These are phyloP conservation scores for Thamnidium elegans DNA, from an alignment of 192 early-diverging fungal species.

Conservation along the genomic window DNA sequence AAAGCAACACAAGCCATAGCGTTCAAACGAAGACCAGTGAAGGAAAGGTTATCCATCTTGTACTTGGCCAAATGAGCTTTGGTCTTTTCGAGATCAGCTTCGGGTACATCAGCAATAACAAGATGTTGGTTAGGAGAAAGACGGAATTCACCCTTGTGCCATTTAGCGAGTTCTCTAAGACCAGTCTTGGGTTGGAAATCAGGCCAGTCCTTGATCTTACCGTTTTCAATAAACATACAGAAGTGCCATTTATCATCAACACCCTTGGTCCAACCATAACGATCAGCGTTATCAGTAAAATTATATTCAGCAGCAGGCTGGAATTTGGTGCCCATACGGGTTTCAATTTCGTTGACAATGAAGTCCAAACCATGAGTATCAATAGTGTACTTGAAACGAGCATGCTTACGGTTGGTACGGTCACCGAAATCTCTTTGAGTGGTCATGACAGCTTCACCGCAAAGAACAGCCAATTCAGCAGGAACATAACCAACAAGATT, in stretches of 20 bases:
- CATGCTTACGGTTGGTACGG: constrained; percentile 97
- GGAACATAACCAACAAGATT: constrained; percentile 78
- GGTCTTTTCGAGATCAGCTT: constrained; percentile 67
- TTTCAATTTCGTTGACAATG: constrained; percentile 85
- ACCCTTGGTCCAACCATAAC: constrained; percentile 88
- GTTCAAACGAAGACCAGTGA: constrained; percentile 79
- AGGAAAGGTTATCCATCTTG: constrained; percentile 78
- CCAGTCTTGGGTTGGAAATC: constrained; percentile 72
- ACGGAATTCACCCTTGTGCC: constrained; percentile 75
- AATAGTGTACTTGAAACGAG: constrained; percentile 97
- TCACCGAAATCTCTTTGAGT: constrained; percentile 95
- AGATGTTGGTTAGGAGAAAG: constrained; percentile 94
- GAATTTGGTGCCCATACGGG: constrained; percentile 72
- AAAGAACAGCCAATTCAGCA: constrained; percentile 70
- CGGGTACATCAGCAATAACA: constrained; percentile 74
- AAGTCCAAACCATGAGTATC: constrained; percentile 92
- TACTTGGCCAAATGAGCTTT: constrained; percentile 71
- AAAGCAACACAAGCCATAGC: constrained; percentile 96
- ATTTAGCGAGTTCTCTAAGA: constrained; percentile 73
- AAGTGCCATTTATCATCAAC: constrained; percentile 70
- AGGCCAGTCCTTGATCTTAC: constrained; percentile 82
- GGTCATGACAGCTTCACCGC: constrained; percentile 88
- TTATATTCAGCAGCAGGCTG: constrained; percentile 66
- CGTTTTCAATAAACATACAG: constrained; percentile 91
- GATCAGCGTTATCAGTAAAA: constrained; percentile 88